These are phyloP conservation scores for Akanthomyces dipterigenus DNA, from an alignment of 2,329 filamentous ascomycete genomes.

Conservation along the genomic window DNA sequence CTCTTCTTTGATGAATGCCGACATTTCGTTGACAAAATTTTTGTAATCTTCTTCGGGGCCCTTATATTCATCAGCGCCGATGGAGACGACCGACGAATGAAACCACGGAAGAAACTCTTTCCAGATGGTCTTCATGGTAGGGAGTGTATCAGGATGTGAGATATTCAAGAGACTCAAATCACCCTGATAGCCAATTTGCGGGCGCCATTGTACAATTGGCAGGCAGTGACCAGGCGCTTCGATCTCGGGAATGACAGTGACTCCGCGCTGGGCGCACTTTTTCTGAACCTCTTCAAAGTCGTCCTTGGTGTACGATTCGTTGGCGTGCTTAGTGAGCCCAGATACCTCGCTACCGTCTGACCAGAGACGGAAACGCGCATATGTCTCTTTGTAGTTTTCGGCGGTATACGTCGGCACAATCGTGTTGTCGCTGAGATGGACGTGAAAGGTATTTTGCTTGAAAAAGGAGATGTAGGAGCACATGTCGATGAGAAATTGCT, in stretches of 20 bases:
- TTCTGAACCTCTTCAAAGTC: conserved; percentile 47
- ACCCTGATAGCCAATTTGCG: conserved; percentile 40
- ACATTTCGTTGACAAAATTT: conserved; percentile 37
- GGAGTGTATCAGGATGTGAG: conserved; percentile 42
- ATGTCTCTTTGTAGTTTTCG: conserved; percentile 41
- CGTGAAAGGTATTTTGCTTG: conserved; percentile 53
- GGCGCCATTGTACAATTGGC: conserved; percentile 52
- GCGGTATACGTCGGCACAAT: conserved; percentile 41
- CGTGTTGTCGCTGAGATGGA: conserved; percentile 52
- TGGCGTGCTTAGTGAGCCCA: conserved; percentile 42
- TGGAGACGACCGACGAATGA: conserved; percentile 45
- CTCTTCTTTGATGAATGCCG: conserved; percentile 36
- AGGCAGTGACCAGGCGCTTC: conserved; percentile 53
- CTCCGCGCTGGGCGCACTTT: conserved; percentile 45
- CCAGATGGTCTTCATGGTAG: conserved; percentile 45
- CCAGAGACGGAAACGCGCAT: conserved; percentile 48
- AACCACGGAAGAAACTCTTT: conserved; percentile 49
- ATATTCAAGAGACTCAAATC: conserved; percentile 41
- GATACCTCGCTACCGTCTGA: conserved; percentile 40
- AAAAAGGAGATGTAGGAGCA: conserved; percentile 55
- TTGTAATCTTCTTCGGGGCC: conserved; percentile 42
- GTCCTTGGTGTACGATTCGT: conserved; percentile 46
- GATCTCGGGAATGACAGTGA: conserved; percentile 54
- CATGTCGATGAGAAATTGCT: conserved; percentile 47
- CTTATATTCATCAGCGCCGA: conserved; percentile 50